Conservation (phyloP, 2,329 filamentous ascomycete species). For the Colletotrichum caudatum region DNA sequence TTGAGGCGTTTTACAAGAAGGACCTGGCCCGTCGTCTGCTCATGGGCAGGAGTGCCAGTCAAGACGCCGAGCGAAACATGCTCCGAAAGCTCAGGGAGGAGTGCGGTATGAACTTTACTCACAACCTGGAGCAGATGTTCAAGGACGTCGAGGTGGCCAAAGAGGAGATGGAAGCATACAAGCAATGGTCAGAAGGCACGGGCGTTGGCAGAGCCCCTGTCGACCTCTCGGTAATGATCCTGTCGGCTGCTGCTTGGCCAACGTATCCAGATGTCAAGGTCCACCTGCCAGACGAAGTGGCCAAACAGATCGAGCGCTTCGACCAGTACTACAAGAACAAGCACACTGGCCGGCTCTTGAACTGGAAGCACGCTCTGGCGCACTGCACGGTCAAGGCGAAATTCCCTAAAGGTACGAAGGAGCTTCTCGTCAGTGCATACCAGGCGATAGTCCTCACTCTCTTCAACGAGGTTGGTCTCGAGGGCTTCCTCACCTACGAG, state of each 20-base stretch:
- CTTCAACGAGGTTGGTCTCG: slow-evolving; percentile 79
- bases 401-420: slow-evolving; percentile 85
- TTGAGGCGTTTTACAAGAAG: slow-evolving; percentile 99
- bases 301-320: slow-evolving; percentile 82
- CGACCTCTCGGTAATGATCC: slow-evolving; percentile 86
- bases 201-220: slow-evolving; percentile 60
- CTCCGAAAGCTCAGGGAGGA: slow-evolving; percentile 90
- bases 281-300: slow-evolving; percentile 80
- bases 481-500: slow-evolving; percentile 77
- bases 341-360: slow-evolving; percentile 86
- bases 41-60: slow-evolving; percentile 92
- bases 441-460: slow-evolving; percentile 91
- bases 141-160: slow-evolving; percentile 94
- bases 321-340: slow-evolving; percentile 89
- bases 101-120: slow-evolving; percentile 93
- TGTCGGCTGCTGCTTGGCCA: slow-evolving; percentile 95
- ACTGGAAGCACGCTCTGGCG: slow-evolving; percentile 93
- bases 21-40: slow-evolving; percentile 90
- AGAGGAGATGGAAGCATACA: slow-evolving; percentile 94
- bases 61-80: slow-evolving; percentile 97
- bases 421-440: slow-evolving; percentile 90
- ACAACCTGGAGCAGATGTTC: slow-evolving; percentile 99
- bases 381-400: slow-evolving; percentile 87
- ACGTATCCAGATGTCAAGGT: slow-evolving; percentile 82
- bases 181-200: slow-evolving; percentile 61